These are phyloP conservation scores for Saccharomycopsis fermentans DNA, from an alignment of 805 yeast genomes.

Conservation along the genomic window DNA sequence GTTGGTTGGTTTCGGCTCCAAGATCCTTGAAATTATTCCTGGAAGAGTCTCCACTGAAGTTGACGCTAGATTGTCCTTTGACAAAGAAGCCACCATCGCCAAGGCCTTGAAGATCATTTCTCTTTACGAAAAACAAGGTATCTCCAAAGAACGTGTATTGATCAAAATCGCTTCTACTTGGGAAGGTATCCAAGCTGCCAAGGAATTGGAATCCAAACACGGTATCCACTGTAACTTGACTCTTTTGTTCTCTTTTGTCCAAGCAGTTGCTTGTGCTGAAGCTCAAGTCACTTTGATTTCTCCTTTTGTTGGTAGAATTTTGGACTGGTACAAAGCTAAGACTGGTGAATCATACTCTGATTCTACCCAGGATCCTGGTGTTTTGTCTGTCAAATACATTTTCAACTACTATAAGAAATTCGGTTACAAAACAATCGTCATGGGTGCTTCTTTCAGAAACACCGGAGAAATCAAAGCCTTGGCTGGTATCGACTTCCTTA, in stretches of 20 bases:
- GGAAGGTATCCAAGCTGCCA: slow-evolving; percentile 99
- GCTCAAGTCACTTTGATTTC: slow-evolving; percentile 93
- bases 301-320: slow-evolving; percentile 97
- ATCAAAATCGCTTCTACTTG: slow-evolving; percentile 97
- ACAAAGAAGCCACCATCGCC: slow-evolving; percentile 85
- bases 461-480: slow-evolving; percentile 88
- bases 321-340: slow-evolving; percentile 94
- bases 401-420: slow-evolving; percentile 97
- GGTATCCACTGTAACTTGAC: slow-evolving; percentile 94
- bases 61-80: slow-evolving; percentile 95
- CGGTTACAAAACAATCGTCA: slow-evolving; percentile 93
- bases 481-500: slow-evolving; percentile 94
- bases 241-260: slow-evolving; percentile 85
- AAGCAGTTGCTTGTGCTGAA: slow-evolving; percentile 99
- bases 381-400: slow-evolving; percentile 73
- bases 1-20: slow-evolving; percentile 92
- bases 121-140: slow-evolving; percentile 77
- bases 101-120: slow-evolving; percentile 89
- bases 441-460: slow-evolving; percentile 99
- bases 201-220: slow-evolving; percentile 83
- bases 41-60: slow-evolving; percentile 99
- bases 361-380: slow-evolving; percentile 87
- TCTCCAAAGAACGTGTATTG: slow-evolving; percentile 78
- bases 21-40: slow-evolving; percentile 88
- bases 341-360: slow-evolving; percentile 81